Conservation (phyloP, 2,329 filamentous ascomycete species). For the Blastomyces parvus region DNA sequence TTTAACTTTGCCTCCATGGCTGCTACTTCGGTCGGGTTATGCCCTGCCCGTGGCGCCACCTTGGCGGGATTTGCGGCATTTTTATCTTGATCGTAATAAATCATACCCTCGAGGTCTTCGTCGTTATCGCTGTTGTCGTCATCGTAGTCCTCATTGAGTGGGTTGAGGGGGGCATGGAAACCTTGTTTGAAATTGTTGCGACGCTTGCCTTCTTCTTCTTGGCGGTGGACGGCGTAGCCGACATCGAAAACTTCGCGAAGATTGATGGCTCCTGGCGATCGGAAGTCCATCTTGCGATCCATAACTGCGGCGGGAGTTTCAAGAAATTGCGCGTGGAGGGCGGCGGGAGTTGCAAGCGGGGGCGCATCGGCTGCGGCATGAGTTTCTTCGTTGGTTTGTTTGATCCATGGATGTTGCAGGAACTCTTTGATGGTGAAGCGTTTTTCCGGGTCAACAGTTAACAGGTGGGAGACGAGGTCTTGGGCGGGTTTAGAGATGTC, state of each 20-base stretch:
- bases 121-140: slow-evolving; percentile 56
- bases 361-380: slow-evolving; percentile 59
- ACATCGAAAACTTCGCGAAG: slow-evolving; percentile 96
- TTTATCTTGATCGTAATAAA: slow-evolving; percentile 39
- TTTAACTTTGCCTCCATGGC: slow-evolving; percentile 81
- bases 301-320: slow-evolving; percentile 44
- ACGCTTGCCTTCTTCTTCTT: slow-evolving; percentile 91
- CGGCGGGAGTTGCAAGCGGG: slow-evolving; percentile 58
- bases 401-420: slow-evolving; percentile 89
- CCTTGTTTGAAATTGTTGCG: slow-evolving; percentile 73
- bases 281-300: slow-evolving; percentile 76
- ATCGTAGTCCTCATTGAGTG: slow-evolving; percentile 54
- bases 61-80: slow-evolving; percentile 46
- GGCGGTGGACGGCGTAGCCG: slow-evolving; percentile 90
- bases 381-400: slow-evolving; percentile 57
- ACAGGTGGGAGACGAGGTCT: slow-evolving; percentile 82
- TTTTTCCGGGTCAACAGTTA: slow-evolving; percentile 92
- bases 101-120: slow-evolving; percentile 46
- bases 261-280: slow-evolving; percentile 89
- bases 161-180: slow-evolving; percentile 51
- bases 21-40: slow-evolving; percentile 51
- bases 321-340: slow-evolving; percentile 46
- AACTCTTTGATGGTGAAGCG: slow-evolving; percentile 91
- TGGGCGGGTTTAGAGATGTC: slow-evolving; percentile 93
- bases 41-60: slow-evolving; percentile 51